These are phyloP conservation scores for Calendula officinalis DNA, from an alignment of 129 eudicot genomes.

Conservation along the genomic window DNA sequence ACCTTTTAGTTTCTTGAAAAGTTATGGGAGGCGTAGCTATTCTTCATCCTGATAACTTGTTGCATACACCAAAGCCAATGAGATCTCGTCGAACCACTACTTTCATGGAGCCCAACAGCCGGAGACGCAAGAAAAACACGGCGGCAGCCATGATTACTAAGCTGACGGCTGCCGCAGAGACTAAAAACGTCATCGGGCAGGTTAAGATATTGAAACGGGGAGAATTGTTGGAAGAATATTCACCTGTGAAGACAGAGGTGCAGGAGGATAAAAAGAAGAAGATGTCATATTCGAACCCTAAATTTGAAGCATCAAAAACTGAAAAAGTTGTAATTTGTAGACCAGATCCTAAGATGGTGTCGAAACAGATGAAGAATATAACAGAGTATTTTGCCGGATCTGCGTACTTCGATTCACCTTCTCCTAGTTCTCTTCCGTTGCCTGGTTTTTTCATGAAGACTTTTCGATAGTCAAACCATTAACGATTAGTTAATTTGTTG, in stretches of 20 bases:
- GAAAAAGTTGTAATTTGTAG: slow-evolving; percentile 1
- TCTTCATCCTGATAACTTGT: slow-evolving; percentile 32
- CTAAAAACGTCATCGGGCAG: slow-evolving; percentile 28
- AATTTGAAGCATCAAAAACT: background rate
- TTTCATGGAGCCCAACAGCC: slow-evolving; percentile 5
- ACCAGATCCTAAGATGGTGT: background rate
- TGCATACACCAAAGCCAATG: background rate
- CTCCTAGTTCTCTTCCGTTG: slow-evolving; percentile 51
- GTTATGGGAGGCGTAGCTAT: slow-evolving; percentile 31
- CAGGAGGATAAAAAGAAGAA: too few relatives aligned
- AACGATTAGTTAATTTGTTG: background rate
- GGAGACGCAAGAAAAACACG: slow-evolving; percentile 13
- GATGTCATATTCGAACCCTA: background rate
- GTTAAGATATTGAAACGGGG: slow-evolving; percentile 54
- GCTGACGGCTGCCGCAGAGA: background rate
- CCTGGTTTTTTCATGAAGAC: slow-evolving; percentile 40
- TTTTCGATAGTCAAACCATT: background rate
- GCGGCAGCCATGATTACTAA: background rate
- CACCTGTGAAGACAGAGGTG: too few relatives aligned
- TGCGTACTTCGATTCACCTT: slow-evolving; percentile 35
- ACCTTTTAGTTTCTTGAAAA: background rate
- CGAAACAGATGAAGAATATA: slow-evolving; percentile 1
- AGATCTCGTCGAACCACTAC: slow-evolving; percentile 25
- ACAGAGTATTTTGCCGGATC: slow-evolving; percentile 42
- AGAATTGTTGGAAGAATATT: slow-evolving; percentile 7